These are phyloP conservation scores for Apiospora sp. DNA, from an alignment of 2,329 filamentous ascomycete genomes.

Conservation along the genomic window DNA sequence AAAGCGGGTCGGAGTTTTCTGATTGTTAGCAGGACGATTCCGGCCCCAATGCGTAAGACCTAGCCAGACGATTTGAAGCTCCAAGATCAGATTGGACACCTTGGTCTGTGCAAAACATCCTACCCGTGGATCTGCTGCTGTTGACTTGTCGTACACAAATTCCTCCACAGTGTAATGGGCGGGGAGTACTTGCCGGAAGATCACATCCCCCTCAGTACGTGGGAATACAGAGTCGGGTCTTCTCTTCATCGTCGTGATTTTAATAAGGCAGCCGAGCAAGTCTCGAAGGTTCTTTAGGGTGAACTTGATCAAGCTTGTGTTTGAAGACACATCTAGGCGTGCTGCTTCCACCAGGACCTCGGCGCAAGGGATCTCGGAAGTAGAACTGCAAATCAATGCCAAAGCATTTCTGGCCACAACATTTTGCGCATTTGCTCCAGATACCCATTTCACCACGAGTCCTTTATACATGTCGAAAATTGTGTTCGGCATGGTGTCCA, in stretches of 20 bases:
- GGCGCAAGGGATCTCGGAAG: constrained; percentile 35
- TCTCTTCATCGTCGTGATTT: constrained; percentile 30
- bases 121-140: constrained; percentile 26
- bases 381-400: constrained; percentile 39
- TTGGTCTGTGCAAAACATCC: constrained; percentile 36
- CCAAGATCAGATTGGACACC: constrained; percentile 24
- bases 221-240: constrained; percentile 13
- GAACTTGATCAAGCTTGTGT: constrained; percentile 30
- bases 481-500: neutral
- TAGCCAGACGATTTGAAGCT: constrained; percentile 32
- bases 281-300: constrained; percentile 30
- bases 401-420: constrained; percentile 38
- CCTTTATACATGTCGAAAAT: neutral
- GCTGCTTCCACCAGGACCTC: constrained; percentile 38
- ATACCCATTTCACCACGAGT: constrained; percentile 2
- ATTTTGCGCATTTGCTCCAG: neutral
- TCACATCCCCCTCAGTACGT: constrained; percentile 14
- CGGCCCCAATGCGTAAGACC: constrained; percentile 29
- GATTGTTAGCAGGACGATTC: neutral
- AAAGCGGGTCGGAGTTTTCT: constrained; percentile 26
- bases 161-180: constrained; percentile 40
- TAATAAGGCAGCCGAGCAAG: constrained; percentile 38
- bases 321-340: constrained; percentile 35
- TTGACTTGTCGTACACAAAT: constrained; percentile 34
- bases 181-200: constrained; percentile 29